These are phyloP conservation scores for Delitschia confertaspora DNA, from an alignment of 495 filamentous ascomycete species.

Conservation along the genomic window DNA sequence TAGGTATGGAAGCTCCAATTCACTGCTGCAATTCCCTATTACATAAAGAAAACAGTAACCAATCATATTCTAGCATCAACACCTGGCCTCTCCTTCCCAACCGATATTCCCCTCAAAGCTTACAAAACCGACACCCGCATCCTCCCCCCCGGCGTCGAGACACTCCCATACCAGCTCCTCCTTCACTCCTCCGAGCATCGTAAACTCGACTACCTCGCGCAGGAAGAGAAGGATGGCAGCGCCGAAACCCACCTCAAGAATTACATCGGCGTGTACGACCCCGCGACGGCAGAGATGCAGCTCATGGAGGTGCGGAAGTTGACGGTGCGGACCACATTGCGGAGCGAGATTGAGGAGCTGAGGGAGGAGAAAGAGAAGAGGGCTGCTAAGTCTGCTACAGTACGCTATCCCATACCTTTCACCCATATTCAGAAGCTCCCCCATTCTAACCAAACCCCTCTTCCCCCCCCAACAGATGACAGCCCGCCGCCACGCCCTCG, in stretches of 20 bases:
- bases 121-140: slow-evolving; percentile 39
- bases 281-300: slow-evolving; percentile 58
- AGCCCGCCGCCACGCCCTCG: slow-evolving; percentile 56
- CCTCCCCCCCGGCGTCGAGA: slow-evolving; percentile 36
- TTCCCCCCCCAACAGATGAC: slow-evolving; percentile 12
- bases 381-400: slow-evolving; percentile 31
- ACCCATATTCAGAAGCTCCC: neutral
- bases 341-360: slow-evolving; percentile 39
- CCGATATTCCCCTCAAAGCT: slow-evolving; percentile 50
- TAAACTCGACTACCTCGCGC: slow-evolving; percentile 71
- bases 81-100: slow-evolving; percentile 54
- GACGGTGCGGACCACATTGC: slow-evolving; percentile 43
- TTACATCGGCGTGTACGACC: slow-evolving; percentile 81
- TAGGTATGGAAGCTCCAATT: slow-evolving; percentile 15
- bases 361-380: slow-evolving; percentile 46
- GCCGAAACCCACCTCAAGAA: slow-evolving; percentile 63
- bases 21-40: neutral
- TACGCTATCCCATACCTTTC: slow-evolving; percentile 19
- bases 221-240: slow-evolving; percentile 56
- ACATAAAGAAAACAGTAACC: slow-evolving; percentile 7
- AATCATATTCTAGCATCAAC: slow-evolving; percentile 47
- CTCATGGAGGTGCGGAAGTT: slow-evolving; percentile 69
- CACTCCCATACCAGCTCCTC: slow-evolving; percentile 52
- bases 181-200: slow-evolving; percentile 68
- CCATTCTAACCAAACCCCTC: slow-evolving; percentile 4